phyloP scores from a whole-genome alignment of 805 yeast genomes.

The Candida methanosorbosa region DNA sequence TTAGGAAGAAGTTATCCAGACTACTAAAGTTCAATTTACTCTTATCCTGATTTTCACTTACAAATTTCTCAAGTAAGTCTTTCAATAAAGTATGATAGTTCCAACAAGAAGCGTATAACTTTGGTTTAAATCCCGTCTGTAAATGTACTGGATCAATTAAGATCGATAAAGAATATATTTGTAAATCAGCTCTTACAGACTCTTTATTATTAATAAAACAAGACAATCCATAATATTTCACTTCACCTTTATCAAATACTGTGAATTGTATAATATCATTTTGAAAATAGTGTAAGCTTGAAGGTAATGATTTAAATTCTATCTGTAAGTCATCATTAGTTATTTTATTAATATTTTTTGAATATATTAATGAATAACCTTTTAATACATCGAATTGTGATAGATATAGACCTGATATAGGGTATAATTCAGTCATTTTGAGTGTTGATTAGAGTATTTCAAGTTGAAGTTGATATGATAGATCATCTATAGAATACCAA shows the following conservation, averaged over 20 bases:
- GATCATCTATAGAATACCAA: no score
- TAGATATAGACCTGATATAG: slow-evolving; percentile 29
- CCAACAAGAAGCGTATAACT: slow-evolving; percentile 33
- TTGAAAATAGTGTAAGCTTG: slow-evolving; percentile 64
- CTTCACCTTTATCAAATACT: no score
- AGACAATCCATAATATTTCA: no score
- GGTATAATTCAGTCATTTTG: no score
- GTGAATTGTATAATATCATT: no score
- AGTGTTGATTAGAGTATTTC: no score
- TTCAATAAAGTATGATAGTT: slow-evolving; percentile 31
- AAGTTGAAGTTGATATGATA: no score
- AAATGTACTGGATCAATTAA: slow-evolving; percentile 35
- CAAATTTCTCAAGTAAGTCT: no score
- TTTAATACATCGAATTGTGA: slow-evolving; percentile 43
- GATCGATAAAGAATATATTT: slow-evolving; percentile 59
- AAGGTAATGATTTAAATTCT: slow-evolving; percentile 61
- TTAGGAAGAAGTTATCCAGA: neutral
- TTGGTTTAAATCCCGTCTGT: slow-evolving; percentile 25
- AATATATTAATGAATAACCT: slow-evolving; percentile 34
- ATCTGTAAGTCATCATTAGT: slow-evolving; percentile 22
- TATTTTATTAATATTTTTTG: slow-evolving; percentile 12
- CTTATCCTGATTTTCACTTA: slow-evolving; percentile 21
- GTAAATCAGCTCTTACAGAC: slow-evolving; percentile 33
- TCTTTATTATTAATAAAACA: slow-evolving; percentile 16
- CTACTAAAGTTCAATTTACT: slow-evolving; percentile 5